Percentiles rank a stretch among this genome's conserved stretches.
Evolutionary conservation across 2,329 filamentous ascomycete species (phyloP).

Genomic region (Fusarium sp.): DNA sequence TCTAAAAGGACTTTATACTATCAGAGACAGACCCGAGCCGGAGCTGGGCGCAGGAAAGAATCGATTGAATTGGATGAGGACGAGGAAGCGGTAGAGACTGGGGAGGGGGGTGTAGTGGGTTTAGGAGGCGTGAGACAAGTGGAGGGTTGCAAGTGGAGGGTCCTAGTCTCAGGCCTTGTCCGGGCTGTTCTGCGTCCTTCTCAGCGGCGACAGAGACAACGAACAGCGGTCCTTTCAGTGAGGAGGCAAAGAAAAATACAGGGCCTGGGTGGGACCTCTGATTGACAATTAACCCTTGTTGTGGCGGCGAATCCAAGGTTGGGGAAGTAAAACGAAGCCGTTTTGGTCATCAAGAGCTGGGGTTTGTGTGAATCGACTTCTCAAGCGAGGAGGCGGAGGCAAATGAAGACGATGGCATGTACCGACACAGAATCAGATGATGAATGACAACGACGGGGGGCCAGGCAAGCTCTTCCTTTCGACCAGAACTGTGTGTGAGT

Average conservation of each 20-base stretch:
- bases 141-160: slow-evolving; percentile 34
- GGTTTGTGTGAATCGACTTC: slow-evolving; percentile 15
- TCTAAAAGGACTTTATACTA: slow-evolving; percentile 44
- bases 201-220: slow-evolving; percentile 12
- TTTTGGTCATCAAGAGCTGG: slow-evolving; percentile 13
- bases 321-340: slow-evolving; percentile 13
- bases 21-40: slow-evolving; percentile 36
- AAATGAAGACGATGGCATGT: background rate
- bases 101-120: slow-evolving; percentile 24
- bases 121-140: slow-evolving; percentile 38
- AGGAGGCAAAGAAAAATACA: slow-evolving; percentile 18
- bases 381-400: slow-evolving; percentile 8
- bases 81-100: slow-evolving; percentile 28
- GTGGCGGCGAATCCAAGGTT: slow-evolving; percentile 28
- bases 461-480: background rate
- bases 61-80: slow-evolving; percentile 25
- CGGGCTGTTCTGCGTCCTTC: background rate
- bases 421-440: slow-evolving; percentile 5
- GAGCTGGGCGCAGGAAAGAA: slow-evolving; percentile 29
- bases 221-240: slow-evolving; percentile 12
- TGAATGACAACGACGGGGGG: background rate
- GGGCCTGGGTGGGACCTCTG: slow-evolving; percentile 1
- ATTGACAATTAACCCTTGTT: slow-evolving; percentile 20
- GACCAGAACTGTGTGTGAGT: background rate
- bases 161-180: background rate